phyloP scores from a whole-genome alignment of 2,329 filamentous ascomycete species.

The Cladosporium halotolerans region DNA sequence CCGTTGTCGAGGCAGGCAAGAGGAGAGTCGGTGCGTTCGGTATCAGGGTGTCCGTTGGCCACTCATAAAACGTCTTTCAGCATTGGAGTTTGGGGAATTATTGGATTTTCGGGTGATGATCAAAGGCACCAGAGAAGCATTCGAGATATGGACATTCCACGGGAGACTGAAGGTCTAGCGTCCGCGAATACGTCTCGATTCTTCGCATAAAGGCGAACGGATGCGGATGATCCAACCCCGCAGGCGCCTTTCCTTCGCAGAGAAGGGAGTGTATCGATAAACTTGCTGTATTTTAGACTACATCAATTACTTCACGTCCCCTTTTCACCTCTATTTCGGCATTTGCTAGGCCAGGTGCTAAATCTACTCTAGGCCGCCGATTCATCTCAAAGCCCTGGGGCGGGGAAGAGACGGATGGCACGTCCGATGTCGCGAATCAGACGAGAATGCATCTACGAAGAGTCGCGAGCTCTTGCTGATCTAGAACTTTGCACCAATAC shows the following conservation, averaged over 20 bases:
- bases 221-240: neutral
- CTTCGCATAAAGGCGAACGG: neutral
- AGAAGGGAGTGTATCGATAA: conserved; percentile 1
- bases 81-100: conserved; percentile 9
- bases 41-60: conserved; percentile 25
- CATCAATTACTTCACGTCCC: neutral
- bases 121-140: neutral
- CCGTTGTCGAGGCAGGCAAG: conserved; percentile 23
- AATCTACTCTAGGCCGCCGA: too few relatives aligned
- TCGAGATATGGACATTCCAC: neutral
- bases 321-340: too few relatives aligned
- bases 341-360: too few relatives aligned
- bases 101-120: neutral
- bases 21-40: conserved; percentile 28
- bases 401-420: too few relatives aligned
- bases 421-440: too few relatives aligned
- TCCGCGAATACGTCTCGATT: neutral
- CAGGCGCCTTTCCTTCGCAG: too few relatives aligned
- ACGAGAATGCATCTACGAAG: too few relatives aligned
- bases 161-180: neutral
- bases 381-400: too few relatives aligned
- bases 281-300: conserved; percentile 3
- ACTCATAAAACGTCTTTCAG: conserved; percentile 15
- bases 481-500: too few relatives aligned
- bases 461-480: too few relatives aligned